Percentiles rank a stretch among this genome's conserved stretches.
These are phyloP conservation scores for Pontederia crassipes DNA, from an alignment of 176 grass and related monocot species.

Conservation along the genomic window DNA sequence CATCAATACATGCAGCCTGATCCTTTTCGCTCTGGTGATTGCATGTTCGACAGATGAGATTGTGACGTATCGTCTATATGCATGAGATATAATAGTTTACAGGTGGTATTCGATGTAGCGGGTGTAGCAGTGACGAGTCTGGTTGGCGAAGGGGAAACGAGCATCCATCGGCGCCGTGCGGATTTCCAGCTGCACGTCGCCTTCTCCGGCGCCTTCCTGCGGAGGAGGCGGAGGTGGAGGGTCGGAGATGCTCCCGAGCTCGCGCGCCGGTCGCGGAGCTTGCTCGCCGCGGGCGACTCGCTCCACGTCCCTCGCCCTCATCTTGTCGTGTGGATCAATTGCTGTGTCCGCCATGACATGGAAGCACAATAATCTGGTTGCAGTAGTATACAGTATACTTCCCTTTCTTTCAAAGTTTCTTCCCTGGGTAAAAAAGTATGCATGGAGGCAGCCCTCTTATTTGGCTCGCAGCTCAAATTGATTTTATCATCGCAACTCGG, in stretches of 20 bases:
- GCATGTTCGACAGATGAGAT: background rate
- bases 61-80: background rate
- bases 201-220: no score
- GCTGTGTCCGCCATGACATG: slow-evolving; percentile 4
- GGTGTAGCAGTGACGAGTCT: slow-evolving; percentile 36
- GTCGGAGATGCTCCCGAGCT: slow-evolving; percentile 21
- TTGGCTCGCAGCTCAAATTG: no score
- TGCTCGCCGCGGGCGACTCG: slow-evolving; percentile 26
- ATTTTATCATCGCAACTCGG: no score
- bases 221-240: slow-evolving; percentile 1
- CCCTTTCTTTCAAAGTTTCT: no score
- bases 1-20: no score
- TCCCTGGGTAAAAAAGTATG: no score
- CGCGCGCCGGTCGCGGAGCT: slow-evolving; percentile 26
- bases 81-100: slow-evolving; percentile 6
- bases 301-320: slow-evolving; percentile 20
- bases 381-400: no score
- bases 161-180: slow-evolving; percentile 23
- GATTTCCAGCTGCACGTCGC: slow-evolving; percentile 14
- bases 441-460: no score
- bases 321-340: slow-evolving; percentile 26
- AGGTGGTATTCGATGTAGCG: slow-evolving; percentile 40
- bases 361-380: no score
- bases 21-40: no score
- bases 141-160: slow-evolving; percentile 29